These are phyloP conservation scores for Berberis vulgaris DNA, from an alignment of 164 flowering plant genomes.

Conservation along the genomic window DNA sequence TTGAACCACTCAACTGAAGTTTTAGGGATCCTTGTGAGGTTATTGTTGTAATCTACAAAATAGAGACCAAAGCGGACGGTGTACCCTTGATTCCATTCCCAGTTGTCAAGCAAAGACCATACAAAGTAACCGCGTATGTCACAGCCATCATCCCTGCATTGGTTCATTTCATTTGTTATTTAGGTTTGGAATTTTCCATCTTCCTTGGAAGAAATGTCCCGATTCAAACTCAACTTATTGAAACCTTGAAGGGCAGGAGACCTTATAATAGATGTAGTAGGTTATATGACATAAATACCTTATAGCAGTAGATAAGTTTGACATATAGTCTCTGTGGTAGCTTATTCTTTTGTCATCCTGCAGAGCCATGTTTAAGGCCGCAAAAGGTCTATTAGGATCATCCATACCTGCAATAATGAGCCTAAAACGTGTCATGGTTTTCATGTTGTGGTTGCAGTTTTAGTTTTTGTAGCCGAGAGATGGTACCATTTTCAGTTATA, in stretches of 20 bases:
- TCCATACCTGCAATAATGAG: slow-evolving; percentile 61
- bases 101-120: slow-evolving; percentile 93
- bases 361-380: slow-evolving; percentile 36
- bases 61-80: slow-evolving; percentile 79
- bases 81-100: slow-evolving; percentile 92
- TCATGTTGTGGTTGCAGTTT: not conserved
- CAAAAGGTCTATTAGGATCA: slow-evolving; percentile 47
- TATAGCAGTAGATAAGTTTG: slow-evolving; percentile 76
- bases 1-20: slow-evolving; percentile 68
- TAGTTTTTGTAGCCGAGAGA: not conserved
- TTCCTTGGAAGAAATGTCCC: not conserved
- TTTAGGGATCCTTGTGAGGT: slow-evolving; percentile 87
- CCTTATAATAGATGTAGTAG: not conserved
- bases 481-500: slow-evolving; percentile 84
- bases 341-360: slow-evolving; percentile 69
- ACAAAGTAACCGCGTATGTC: slow-evolving; percentile 69
- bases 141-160: slow-evolving; percentile 67
- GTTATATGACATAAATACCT: slow-evolving; percentile 26
- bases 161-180: not conserved
- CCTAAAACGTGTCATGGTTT: not conserved
- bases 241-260: not conserved
- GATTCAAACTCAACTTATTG: not conserved
- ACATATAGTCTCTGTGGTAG: slow-evolving; percentile 74
- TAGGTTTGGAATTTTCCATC: not conserved
- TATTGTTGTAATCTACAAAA: slow-evolving; percentile 71